phyloP scores from a whole-genome alignment of 1,284 basidiomycete species.

The Mrakiaceae sp. region DNA sequence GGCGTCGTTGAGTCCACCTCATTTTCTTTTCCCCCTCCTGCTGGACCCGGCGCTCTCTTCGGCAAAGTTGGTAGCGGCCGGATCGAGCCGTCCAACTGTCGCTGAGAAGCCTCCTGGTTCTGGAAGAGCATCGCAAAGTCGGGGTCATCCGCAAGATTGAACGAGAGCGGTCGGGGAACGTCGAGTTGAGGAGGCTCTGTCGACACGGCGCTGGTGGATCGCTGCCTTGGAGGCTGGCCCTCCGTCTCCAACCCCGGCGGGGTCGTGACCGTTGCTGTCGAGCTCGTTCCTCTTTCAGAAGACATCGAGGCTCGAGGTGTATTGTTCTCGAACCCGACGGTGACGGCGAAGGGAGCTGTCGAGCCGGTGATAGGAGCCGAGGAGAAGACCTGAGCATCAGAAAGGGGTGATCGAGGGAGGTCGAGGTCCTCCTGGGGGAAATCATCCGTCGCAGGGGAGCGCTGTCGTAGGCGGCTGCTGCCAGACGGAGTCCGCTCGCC shows the following conservation, averaged over 20 bases:
- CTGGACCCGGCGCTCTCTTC: too few species aligned
- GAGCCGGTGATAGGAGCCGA: neutral
- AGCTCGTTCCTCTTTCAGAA: slow-evolving; percentile 6
- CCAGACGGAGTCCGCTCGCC: neutral
- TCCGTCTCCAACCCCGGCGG: neutral
- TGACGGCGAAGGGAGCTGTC: neutral
- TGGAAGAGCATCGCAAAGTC: slow-evolving; percentile 35
- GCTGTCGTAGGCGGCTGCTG: neutral
- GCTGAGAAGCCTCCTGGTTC: neutral
- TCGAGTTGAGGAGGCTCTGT: slow-evolving; percentile 28
- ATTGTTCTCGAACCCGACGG: neutral
- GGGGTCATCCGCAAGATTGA: slow-evolving; percentile 33
- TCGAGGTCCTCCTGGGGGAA: neutral
- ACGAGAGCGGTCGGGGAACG: slow-evolving; percentile 33
- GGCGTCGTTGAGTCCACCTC: too few species aligned
- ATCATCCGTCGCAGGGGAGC: neutral
- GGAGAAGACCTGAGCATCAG: neutral
- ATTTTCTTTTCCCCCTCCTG: too few species aligned
- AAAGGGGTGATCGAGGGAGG: neutral
- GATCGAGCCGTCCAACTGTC: neutral
- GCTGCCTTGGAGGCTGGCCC: neutral
- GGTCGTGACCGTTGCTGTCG: neutral
- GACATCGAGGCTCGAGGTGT: slow-evolving; percentile 1
- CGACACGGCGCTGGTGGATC: slow-evolving; percentile 6
- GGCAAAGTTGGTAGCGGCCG: too few species aligned